A percentile compares a stretch with the other conserved stretches of the same genome.
These are phyloP conservation scores for Coniosporium tulheliwenetii DNA, from an alignment of 2,329 filamentous ascomycete species.

Conservation along the genomic window DNA sequence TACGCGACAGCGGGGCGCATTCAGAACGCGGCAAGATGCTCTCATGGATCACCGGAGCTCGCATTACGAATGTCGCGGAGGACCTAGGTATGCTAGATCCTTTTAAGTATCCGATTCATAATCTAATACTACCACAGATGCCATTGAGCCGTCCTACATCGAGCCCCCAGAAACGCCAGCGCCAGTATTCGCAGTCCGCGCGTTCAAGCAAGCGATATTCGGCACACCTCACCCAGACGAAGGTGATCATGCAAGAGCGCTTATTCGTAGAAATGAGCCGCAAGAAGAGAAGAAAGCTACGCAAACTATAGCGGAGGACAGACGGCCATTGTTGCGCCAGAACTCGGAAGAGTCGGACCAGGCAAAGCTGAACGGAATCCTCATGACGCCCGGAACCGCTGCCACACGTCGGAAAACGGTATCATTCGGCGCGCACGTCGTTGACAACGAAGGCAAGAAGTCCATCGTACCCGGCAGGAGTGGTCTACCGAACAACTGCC, in stretches of 20 bases:
- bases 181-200: conserved; percentile 50
- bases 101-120: neutral
- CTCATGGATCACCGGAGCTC: conserved; percentile 5
- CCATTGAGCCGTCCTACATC: conserved; percentile 24
- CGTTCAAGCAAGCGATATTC: conserved; percentile 49
- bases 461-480: conserved; percentile 25
- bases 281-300: neutral
- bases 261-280: conserved; percentile 1
- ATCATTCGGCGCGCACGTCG: conserved; percentile 40
- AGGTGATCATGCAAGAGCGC: conserved; percentile 3
- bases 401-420: conserved; percentile 43
- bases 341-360: neutral
- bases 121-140: conserved; percentile 8
- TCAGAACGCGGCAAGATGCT: conserved; percentile 2
- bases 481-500: conserved; percentile 30
- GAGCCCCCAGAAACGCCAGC: conserved; percentile 50
- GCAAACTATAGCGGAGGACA: too few species aligned
- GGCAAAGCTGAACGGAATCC: conserved; percentile 38
- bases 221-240: conserved; percentile 43
- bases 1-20: too few species aligned
- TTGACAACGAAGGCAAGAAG: conserved; percentile 39
- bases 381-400: conserved; percentile 46
- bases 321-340: neutral
- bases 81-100: neutral
- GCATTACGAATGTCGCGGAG: conserved; percentile 1